A percentile compares a stretch with the other conserved stretches of the same genome.
phyloP scores from a whole-genome alignment of 2,329 filamentous ascomycete genomes.

The Fusarium tuaranense region DNA sequence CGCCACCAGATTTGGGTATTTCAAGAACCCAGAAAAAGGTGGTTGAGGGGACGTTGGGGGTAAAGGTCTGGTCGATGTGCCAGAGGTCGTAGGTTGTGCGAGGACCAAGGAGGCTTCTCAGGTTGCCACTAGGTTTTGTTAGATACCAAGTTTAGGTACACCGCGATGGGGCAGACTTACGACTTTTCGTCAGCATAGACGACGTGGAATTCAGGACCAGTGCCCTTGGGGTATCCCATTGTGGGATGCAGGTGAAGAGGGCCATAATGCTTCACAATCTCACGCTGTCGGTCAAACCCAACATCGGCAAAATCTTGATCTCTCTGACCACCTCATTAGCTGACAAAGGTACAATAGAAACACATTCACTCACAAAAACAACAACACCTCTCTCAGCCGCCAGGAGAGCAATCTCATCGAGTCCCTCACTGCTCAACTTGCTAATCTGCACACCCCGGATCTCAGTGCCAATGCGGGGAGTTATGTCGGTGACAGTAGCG shows the following conservation, averaged over 20 bases:
- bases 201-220: slow-evolving; percentile 48
- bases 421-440: slow-evolving; percentile 35
- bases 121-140: slow-evolving; percentile 35
- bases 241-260: slow-evolving; percentile 48
- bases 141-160: not conserved
- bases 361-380: slow-evolving; percentile 42
- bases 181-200: slow-evolving; percentile 48
- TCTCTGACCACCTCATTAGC: slow-evolving; percentile 30
- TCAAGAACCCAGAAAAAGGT: slow-evolving; percentile 51
- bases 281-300: slow-evolving; percentile 46
- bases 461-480: slow-evolving; percentile 46
- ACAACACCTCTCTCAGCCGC: slow-evolving; percentile 48
- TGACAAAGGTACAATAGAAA: accelerated
- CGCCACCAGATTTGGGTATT: slow-evolving; percentile 40
- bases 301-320: slow-evolving; percentile 49
- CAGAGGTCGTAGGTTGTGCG: slow-evolving; percentile 47
- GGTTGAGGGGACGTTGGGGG: slow-evolving; percentile 46
- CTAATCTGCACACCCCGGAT: slow-evolving; percentile 47
- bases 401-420: slow-evolving; percentile 47
- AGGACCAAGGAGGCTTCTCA: slow-evolving; percentile 44
- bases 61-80: slow-evolving; percentile 51
- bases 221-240: slow-evolving; percentile 48
- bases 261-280: slow-evolving; percentile 47
- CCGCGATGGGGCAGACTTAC: slow-evolving; percentile 24
- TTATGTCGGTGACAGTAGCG: slow-evolving; percentile 38